A percentile compares a stretch with the other conserved stretches of the same genome.
Evolutionary conservation across 805 yeast species (phyloP).

Genomic region (Metschnikowia amazonensis): DNA sequence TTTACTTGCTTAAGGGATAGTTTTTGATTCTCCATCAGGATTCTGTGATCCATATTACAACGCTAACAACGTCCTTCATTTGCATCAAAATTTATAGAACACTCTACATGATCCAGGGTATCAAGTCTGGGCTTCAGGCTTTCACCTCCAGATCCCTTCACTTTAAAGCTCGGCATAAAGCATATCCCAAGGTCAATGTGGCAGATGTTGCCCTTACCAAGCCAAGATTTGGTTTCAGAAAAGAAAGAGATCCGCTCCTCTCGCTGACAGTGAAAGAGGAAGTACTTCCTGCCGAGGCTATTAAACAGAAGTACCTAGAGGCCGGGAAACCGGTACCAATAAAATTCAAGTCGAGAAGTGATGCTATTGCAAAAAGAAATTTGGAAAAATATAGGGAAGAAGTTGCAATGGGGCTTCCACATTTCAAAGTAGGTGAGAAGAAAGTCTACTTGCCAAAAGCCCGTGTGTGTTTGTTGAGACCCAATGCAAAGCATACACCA

Average conservation of each 20-base stretch:
- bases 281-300: constrained; percentile 37
- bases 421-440: constrained; percentile 76
- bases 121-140: constrained; percentile 4
- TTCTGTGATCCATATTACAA: background rate
- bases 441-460: constrained; percentile 84
- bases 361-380: constrained; percentile 36
- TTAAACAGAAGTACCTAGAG: constrained; percentile 30
- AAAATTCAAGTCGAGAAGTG: constrained; percentile 33
- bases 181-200: constrained; percentile 39
- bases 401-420: constrained; percentile 63
- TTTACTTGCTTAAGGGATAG: background rate
- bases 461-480: constrained; percentile 72
- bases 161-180: constrained; percentile 27
- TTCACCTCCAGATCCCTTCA: constrained; percentile 21
- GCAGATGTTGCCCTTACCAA: constrained; percentile 36
- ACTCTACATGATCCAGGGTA: constrained; percentile 1
- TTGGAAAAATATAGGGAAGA: constrained; percentile 43
- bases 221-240: constrained; percentile 39
- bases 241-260: constrained; percentile 34
- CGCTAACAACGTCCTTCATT: background rate
- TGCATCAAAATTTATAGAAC: background rate
- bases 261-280: constrained; percentile 39
- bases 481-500: constrained; percentile 95
- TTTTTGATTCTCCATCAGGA: background rate
- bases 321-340: constrained; percentile 43